These are phyloP conservation scores for Ceratocystis destructans DNA, from an alignment of 2,329 filamentous ascomycete genomes.

Conservation along the genomic window DNA sequence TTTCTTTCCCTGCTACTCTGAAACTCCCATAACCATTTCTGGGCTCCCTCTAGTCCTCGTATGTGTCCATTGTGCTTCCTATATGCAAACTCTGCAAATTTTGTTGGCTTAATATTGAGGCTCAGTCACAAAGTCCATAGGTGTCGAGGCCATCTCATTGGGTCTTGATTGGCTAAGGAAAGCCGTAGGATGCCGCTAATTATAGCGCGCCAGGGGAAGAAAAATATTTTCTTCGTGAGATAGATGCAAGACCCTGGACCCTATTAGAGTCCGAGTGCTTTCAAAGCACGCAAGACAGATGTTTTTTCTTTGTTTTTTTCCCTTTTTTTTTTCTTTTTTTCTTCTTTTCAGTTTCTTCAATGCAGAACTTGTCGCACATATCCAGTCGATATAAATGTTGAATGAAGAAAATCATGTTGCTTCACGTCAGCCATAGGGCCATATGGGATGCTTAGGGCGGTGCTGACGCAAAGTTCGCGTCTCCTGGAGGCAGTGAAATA, in stretches of 20 bases:
- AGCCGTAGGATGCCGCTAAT: background rate
- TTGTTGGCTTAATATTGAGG: background rate
- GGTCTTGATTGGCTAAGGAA: background rate
- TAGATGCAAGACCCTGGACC: background rate
- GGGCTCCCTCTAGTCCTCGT: background rate
- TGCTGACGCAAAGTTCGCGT: conserved; percentile 14
- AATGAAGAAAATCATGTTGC: background rate
- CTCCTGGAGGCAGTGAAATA: conserved; percentile 21
- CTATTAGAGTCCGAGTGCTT: background rate
- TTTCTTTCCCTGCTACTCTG: background rate
- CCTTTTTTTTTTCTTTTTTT: background rate
- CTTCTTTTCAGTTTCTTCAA: background rate
- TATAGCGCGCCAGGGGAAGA: background rate
- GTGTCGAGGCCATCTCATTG: background rate
- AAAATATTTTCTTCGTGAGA: background rate
- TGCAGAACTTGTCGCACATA: background rate
- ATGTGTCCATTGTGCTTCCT: background rate
- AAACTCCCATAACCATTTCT: background rate
- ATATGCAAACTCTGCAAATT: background rate
- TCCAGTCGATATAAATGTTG: too few species aligned
- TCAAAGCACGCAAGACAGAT: background rate
- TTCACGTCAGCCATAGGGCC: background rate
- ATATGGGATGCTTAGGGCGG: background rate
- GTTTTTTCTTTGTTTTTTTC: background rate
- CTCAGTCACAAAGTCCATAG: background rate